A percentile compares a stretch with the other conserved stretches of the same genome.
Conservation (phyloP, 768 basidiomycete species). For the Pleurotus pulmonarius region DNA sequence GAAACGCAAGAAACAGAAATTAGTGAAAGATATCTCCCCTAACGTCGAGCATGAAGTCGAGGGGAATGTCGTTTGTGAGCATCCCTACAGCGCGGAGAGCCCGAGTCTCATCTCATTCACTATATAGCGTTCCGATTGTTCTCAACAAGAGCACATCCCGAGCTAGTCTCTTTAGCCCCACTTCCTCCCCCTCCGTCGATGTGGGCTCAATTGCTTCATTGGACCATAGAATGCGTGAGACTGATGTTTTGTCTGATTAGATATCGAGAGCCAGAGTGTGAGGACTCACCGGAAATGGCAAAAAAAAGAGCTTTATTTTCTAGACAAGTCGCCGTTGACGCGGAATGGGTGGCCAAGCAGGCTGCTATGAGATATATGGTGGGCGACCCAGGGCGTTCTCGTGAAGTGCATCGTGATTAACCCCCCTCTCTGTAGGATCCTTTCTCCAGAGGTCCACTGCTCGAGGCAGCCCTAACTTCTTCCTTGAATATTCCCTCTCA, state of each 20-base stretch:
- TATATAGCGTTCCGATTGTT: background rate
- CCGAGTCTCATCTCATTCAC: background rate
- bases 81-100: background rate
- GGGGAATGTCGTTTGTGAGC: background rate
- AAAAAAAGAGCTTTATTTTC: conserved; percentile 35
- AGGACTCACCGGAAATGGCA: conserved; percentile 44
- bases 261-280: conserved; percentile 43
- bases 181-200: background rate
- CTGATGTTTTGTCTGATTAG: conserved; percentile 18
- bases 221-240: background rate
- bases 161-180: background rate
- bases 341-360: conserved; percentile 22
- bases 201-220: background rate
- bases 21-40: conserved; percentile 2
- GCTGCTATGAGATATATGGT: conserved; percentile 17
- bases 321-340: conserved; percentile 35
- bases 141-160: background rate
- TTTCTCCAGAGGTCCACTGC: background rate
- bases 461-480: conserved; percentile 6
- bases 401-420: background rate
- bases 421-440: background rate
- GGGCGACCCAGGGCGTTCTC: background rate
- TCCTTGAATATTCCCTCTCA: conserved; percentile 13
- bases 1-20: background rate
- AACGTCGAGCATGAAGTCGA: background rate